A percentile compares a stretch with the other conserved stretches of the same genome.
Evolutionary conservation across 2,329 filamentous ascomycete species (phyloP).

Genomic region (Fusarium zealandicum): DNA sequence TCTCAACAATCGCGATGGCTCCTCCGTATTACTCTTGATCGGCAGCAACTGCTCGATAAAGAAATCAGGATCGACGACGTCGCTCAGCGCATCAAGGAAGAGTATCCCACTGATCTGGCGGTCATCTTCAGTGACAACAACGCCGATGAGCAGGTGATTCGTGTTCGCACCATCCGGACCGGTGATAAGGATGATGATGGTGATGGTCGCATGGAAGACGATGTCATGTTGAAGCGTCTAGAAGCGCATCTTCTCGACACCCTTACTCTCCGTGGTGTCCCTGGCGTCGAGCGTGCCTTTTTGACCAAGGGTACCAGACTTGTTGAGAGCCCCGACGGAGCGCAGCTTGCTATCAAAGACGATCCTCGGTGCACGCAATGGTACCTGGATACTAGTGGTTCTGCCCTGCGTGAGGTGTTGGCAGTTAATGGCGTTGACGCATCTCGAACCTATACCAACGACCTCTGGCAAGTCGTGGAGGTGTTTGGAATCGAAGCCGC

Average conservation of each 20-base stretch:
- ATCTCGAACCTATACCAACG: conserved; percentile 88
- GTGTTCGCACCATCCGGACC: conserved; percentile 76
- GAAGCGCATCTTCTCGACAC: conserved; percentile 92
- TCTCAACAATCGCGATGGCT: conserved; percentile 93
- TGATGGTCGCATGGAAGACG: conserved; percentile 74
- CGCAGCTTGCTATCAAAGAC: conserved; percentile 75
- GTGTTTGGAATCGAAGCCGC: conserved; percentile 97
- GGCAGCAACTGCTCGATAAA: conserved; percentile 95
- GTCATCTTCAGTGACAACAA: conserved; percentile 99
- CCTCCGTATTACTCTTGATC: conserved; percentile 89
- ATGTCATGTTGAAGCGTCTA: conserved; percentile 90
- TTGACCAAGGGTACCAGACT: conserved; percentile 81
- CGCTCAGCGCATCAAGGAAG: conserved; percentile 85
- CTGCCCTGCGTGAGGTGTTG: conserved; percentile 83
- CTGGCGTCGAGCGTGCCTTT: conserved; percentile 89
- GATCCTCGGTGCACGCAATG: conserved; percentile 84
- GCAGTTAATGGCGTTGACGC: conserved; percentile 88
- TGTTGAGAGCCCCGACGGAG: conserved; percentile 72
- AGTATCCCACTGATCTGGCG: conserved; percentile 83
- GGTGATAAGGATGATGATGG: conserved; percentile 76
- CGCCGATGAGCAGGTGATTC: conserved; percentile 92
- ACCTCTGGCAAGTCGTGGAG: conserved; percentile 91
- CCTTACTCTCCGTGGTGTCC: conserved; percentile 87
- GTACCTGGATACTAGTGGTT: conserved; percentile 95
- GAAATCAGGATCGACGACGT: conserved; percentile 91